These are phyloP conservation scores for Glycine latifolia DNA, from an alignment of 306 rosid species.

Conservation along the genomic window DNA sequence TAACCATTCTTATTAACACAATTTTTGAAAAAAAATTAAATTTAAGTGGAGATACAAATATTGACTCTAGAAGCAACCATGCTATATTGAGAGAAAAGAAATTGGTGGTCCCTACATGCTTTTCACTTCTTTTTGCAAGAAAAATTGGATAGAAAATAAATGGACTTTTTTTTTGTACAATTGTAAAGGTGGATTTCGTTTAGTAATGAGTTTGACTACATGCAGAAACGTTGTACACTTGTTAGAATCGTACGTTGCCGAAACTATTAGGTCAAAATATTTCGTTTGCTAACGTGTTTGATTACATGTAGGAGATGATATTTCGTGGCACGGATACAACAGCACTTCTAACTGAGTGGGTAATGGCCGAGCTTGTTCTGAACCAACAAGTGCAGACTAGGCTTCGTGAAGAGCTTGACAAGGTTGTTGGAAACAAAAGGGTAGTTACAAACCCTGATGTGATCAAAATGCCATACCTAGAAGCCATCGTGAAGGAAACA, in stretches of 20 bases:
- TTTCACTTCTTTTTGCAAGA: background rate
- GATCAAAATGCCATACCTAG: constrained; percentile 47
- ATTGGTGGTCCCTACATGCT: background rate
- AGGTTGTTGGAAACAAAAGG: constrained; percentile 41
- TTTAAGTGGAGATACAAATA: too few relatives aligned
- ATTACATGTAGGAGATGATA: constrained; percentile 57
- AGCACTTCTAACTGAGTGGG: constrained; percentile 60
- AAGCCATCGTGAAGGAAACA: constrained; percentile 58
- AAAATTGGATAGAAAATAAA: background rate
- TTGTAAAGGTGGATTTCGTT: background rate
- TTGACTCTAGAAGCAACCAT: background rate
- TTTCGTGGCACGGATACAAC: constrained; percentile 64
- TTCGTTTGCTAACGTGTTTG: background rate
- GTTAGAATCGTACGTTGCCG: background rate
- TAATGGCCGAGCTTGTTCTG: constrained; percentile 58
- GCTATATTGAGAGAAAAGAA: too few relatives aligned
- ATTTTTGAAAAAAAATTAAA: too few relatives aligned
- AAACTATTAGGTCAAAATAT: background rate
- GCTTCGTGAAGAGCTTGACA: constrained; percentile 46
- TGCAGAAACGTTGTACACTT: background rate
- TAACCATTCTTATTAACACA: background rate
- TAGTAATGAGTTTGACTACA: too few relatives aligned
- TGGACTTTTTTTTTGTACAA: too few relatives aligned
- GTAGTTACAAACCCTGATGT: constrained; percentile 49
- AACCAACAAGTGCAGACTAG: constrained; percentile 48